phyloP scores from a whole-genome alignment of 2,329 filamentous ascomycete genomes.

The Aurifilum marmelostoma region DNA sequence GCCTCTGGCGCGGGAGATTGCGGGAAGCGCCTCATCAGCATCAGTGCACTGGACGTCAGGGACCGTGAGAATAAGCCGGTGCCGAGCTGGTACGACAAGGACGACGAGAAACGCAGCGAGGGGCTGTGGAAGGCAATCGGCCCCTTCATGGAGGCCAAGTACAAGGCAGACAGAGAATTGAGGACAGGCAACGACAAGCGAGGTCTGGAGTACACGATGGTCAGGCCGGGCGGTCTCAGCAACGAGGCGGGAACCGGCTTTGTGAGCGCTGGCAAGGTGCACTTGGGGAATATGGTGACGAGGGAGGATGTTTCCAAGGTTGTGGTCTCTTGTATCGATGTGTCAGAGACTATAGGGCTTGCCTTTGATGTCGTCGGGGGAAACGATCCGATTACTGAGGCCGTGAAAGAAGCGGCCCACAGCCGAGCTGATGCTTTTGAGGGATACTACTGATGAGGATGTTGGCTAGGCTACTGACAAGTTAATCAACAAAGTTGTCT shows the following conservation, averaged over 20 bases:
- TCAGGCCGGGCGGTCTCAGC: constrained; percentile 46
- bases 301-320: constrained; percentile 50
- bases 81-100: constrained; percentile 49
- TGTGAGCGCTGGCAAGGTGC: constrained; percentile 47
- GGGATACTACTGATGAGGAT: constrained; percentile 32
- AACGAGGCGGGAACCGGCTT: constrained; percentile 43
- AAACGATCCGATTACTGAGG: constrained; percentile 39
- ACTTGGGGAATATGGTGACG: constrained; percentile 41
- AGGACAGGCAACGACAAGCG: constrained; percentile 42
- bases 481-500: no score
- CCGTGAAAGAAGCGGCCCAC: constrained; percentile 43
- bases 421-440: constrained; percentile 40
- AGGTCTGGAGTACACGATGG: constrained; percentile 49
- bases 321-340: constrained; percentile 45
- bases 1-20: constrained; percentile 38
- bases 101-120: constrained; percentile 41
- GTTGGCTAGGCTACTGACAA: no score
- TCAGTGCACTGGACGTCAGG: constrained; percentile 49
- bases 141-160: constrained; percentile 46
- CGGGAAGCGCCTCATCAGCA: constrained; percentile 48
- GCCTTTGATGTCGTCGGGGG: constrained; percentile 49
- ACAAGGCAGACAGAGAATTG: constrained; percentile 45
- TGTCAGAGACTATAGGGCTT: constrained; percentile 44
- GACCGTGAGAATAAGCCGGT: constrained; percentile 42
- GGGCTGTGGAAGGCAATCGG: constrained; percentile 45